Evolutionary conservation across 1,139 yeast genomes (phyloP), one percentile per base, ranked within the genome.

Genomic region (Hanseniaspora gamundiae): DNA sequence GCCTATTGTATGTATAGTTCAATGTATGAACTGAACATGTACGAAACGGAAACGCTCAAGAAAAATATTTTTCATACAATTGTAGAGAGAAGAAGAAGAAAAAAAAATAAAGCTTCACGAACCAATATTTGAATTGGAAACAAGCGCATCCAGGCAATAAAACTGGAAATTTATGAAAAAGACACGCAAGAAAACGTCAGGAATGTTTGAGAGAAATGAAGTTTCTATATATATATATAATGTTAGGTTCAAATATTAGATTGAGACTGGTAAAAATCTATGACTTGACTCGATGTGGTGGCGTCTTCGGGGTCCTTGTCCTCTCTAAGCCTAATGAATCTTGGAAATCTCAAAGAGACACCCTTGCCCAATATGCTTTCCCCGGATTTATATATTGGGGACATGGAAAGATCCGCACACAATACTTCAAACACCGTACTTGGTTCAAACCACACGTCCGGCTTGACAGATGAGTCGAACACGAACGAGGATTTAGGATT

Each of bases 401-500:
- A 83, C 46, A 91, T 72, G 0, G 96, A 86, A 44, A 91, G 69
- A 64, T 91, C 98, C 0, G 99, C 99, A 0, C 95, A 85, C 49
- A 87, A 71, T 1, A 91, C 95, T 62, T 91, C 99, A 68, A 94
- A 88, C 6, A 91, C 71, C 41, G 71, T 66, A 0, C 81, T 73
- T 3, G 99, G 97, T 55, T 91, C 95, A 57, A 91, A 84, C 98
- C 98, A 91, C 11, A 91, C 91, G 60, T 91, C 97, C 0, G 98
- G 97, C 24, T 67, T 69, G 1, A 86, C 83, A 52, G 72, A 74
- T 29, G 79, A 69, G 57, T 84, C 94, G 57, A 77, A 86, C 2
- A 79, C 70, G 50, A 76, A 77, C 45, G 81, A 83, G 0, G 84
- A 69, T 52, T 80, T 83, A 1, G 96, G 83, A n/a, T 61, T 65